phyloP scores from a whole-genome alignment of 495 filamentous ascomycete species.

The Cercophora scortea region DNA sequence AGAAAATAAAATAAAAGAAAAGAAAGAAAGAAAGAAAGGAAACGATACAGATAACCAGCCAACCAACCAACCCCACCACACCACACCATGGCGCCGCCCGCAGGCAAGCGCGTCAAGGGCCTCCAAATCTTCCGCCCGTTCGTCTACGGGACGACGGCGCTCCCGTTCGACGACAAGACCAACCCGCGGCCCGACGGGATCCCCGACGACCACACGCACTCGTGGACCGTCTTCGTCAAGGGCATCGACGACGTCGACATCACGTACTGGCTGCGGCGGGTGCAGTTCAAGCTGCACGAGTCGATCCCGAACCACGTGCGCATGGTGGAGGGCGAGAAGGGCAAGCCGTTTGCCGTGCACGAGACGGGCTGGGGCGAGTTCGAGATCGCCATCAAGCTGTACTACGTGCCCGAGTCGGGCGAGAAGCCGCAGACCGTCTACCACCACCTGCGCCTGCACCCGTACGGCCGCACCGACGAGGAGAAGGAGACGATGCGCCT shows the following conservation, averaged over 20 bases:
- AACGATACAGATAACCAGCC: background rate
- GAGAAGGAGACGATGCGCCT: conserved; percentile 59
- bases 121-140: conserved; percentile 71
- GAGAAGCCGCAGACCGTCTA: conserved; percentile 90
- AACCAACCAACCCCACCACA: no score
- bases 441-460: conserved; percentile 85
- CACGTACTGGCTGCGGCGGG: conserved; percentile 92
- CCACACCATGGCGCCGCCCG: conserved; percentile 42
- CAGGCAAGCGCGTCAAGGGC: conserved; percentile 56
- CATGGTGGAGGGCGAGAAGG: conserved; percentile 54
- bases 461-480: conserved; percentile 68
- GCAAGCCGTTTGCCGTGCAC: conserved; percentile 72
- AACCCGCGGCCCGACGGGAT: conserved; percentile 55
- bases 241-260: conserved; percentile 80
- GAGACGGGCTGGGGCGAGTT: conserved; percentile 99
- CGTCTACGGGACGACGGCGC: conserved; percentile 73
- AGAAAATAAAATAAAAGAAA: no score
- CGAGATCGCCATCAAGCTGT: conserved; percentile 86
- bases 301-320: conserved; percentile 84
- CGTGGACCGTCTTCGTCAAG: conserved; percentile 88
- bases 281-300: conserved; percentile 96
- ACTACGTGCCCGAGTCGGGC: conserved; percentile 73
- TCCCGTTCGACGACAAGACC: conserved; percentile 54
- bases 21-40: background rate
- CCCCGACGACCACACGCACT: conserved; percentile 85